phyloP scores from a whole-genome alignment of 148 eudicot genomes.

The Persicaria maculosa region DNA sequence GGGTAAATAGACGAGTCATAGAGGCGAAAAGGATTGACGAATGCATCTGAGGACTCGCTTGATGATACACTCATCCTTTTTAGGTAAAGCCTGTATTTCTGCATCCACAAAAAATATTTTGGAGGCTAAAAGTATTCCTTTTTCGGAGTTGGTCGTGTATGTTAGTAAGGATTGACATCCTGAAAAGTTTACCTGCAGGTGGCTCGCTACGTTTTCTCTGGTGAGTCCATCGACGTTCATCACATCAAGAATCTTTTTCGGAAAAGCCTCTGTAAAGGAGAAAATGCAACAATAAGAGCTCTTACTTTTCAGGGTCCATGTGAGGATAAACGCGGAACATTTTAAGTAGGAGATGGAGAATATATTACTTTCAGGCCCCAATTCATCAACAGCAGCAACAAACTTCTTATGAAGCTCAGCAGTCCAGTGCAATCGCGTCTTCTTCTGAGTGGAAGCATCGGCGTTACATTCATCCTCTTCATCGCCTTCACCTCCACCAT shows the following conservation, averaged over 20 bases:
- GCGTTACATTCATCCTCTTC: conserved; percentile 19
- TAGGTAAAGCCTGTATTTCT: conserved; percentile 79
- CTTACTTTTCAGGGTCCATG: not conserved
- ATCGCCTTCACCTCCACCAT: conserved; percentile 19
- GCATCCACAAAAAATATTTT: conserved; percentile 17
- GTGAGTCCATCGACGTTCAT: conserved; percentile 84
- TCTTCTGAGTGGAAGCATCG: conserved; percentile 51
- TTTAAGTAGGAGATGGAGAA: not conserved
- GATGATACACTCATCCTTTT: conserved; percentile 46
- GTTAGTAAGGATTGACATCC: not conserved
- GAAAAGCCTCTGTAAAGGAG: conserved; percentile 60
- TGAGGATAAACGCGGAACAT: too few species aligned
- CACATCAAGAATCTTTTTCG: conserved; percentile 79
- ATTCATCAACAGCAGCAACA: conserved; percentile 67
- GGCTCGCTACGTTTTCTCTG: conserved; percentile 94
- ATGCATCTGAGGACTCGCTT: not conserved
- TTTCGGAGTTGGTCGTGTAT: not conserved
- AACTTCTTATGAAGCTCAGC: conserved; percentile 77
- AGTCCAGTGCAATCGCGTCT: conserved; percentile 77
- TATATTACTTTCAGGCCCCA: conserved; percentile 65
- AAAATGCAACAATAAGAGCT: not conserved
- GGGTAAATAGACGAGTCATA: not conserved
- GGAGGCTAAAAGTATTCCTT: not conserved
- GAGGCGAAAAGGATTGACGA: conserved; percentile 22
- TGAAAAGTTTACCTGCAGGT: conserved; percentile 50